A percentile compares a stretch with the other conserved stretches of the same genome.
These are phyloP conservation scores for Boletus sp. DNA, from an alignment of 768 basidiomycete species.

Conservation along the genomic window DNA sequence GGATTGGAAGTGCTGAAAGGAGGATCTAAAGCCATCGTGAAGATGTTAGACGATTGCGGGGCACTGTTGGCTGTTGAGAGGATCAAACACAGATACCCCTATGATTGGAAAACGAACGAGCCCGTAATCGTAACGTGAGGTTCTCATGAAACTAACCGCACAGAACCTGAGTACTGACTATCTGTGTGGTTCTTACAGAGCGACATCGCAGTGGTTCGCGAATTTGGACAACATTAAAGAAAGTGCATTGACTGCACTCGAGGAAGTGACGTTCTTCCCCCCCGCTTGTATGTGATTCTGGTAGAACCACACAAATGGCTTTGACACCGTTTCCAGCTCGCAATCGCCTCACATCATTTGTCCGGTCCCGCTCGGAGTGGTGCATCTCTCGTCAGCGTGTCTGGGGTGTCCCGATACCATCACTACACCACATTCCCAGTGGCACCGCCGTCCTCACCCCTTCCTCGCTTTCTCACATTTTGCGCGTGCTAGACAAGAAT, in stretches of 20 bases:
- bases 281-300: slow-evolving; percentile 53
- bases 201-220: slow-evolving; percentile 98
- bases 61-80: slow-evolving; percentile 61
- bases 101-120: slow-evolving; percentile 94
- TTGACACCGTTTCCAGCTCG: slow-evolving; percentile 50
- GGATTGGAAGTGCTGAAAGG: slow-evolving; percentile 72
- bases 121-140: slow-evolving; percentile 87
- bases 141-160: not conserved
- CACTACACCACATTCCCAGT: slow-evolving; percentile 64
- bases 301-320: not conserved
- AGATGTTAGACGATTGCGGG: slow-evolving; percentile 51
- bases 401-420: slow-evolving; percentile 97
- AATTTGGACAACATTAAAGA: slow-evolving; percentile 84
- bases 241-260: slow-evolving; percentile 63
- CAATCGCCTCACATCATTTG: slow-evolving; percentile 83
- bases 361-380: slow-evolving; percentile 92
- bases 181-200: slow-evolving; percentile 39
- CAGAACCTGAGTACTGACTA: not conserved
- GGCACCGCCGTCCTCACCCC: slow-evolving; percentile 62
- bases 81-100: slow-evolving; percentile 87
- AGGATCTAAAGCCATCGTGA: slow-evolving; percentile 66
- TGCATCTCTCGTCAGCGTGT: slow-evolving; percentile 97
- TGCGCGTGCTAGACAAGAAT: slow-evolving; percentile 65
- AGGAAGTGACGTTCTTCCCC: slow-evolving; percentile 74
- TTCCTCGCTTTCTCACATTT: slow-evolving; percentile 68